phyloP scores from a whole-genome alignment of 495 filamentous ascomycete genomes.

The Baudoinia panamericana region DNA sequence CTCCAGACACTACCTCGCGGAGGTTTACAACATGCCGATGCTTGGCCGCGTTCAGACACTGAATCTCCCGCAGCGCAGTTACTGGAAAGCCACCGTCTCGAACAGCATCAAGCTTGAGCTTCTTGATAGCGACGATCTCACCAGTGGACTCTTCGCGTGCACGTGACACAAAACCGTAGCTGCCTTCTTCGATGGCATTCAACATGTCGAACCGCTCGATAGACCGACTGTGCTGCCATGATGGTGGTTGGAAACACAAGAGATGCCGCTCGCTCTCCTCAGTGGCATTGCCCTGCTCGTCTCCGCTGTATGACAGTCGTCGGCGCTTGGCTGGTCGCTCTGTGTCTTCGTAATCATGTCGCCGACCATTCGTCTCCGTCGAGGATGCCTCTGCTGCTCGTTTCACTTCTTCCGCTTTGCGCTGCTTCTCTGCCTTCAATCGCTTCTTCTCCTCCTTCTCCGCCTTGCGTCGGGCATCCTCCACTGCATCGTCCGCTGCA shows the following conservation, averaged over 20 bases:
- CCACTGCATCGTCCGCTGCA: conserved; percentile 58
- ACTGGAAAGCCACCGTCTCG: conserved; percentile 74
- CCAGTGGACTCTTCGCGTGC: conserved; percentile 69
- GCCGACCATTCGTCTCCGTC: conserved; percentile 7
- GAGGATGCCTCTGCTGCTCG: conserved; percentile 26
- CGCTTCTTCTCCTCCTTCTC: conserved; percentile 87
- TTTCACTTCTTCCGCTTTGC: conserved; percentile 50
- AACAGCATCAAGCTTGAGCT: conserved; percentile 77
- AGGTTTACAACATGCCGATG: conserved; percentile 71
- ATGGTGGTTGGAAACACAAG: conserved; percentile 53
- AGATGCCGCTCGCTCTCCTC: conserved; percentile 34
- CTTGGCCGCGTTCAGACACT: conserved; percentile 47
- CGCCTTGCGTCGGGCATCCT: conserved; percentile 55
- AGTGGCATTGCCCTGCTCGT: conserved; percentile 15
- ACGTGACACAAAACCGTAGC: conserved; percentile 86
- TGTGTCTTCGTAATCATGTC: conserved; percentile 3
- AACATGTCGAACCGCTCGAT: conserved; percentile 82
- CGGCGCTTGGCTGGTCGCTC: conserved; percentile 44
- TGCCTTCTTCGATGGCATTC: conserved; percentile 95
- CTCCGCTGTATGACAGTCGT: conserved; percentile 30
- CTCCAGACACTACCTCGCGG: conserved; percentile 72
- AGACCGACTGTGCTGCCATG: conserved; percentile 64
- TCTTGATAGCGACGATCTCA: conserved; percentile 83
- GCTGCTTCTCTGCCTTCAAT: conserved; percentile 72
- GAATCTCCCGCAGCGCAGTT: conserved; percentile 83